These are phyloP conservation scores for Thermochaetoides dissita DNA, from an alignment of 2,329 filamentous ascomycete species.

Conservation along the genomic window DNA sequence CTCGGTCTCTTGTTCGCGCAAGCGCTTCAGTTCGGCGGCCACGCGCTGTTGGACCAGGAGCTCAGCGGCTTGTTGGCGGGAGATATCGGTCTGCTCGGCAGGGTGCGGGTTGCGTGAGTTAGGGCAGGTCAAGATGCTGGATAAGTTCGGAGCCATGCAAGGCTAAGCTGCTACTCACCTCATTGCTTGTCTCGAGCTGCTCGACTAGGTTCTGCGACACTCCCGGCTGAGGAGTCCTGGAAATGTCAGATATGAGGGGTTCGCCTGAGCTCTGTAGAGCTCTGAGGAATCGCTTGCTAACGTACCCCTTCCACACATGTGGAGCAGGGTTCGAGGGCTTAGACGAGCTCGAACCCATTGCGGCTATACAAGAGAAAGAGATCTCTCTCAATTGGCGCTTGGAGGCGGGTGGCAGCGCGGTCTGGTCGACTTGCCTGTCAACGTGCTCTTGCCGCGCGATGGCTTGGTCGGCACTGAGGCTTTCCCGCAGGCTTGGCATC, in stretches of 20 bases:
- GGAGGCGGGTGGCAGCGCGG: constrained; percentile 3
- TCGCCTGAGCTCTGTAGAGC: neutral
- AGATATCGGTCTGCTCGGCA: constrained; percentile 61
- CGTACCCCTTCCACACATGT: constrained; percentile 44
- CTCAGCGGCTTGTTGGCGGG: constrained; percentile 70
- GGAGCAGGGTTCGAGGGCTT: constrained; percentile 32
- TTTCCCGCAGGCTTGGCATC: constrained; percentile 10
- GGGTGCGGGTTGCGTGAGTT: neutral
- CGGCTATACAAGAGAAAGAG: constrained; percentile 12
- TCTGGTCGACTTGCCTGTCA: constrained; percentile 5
- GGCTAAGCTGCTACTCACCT: constrained; percentile 38
- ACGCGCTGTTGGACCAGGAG: constrained; percentile 81
- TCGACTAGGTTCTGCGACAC: constrained; percentile 73
- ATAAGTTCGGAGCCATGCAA: neutral
- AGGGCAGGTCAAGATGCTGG: neutral
- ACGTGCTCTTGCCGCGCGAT: neutral
- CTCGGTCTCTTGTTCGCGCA: constrained; percentile 56
- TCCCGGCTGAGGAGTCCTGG: constrained; percentile 31
- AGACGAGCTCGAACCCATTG: constrained; percentile 44
- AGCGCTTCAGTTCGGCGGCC: constrained; percentile 66
- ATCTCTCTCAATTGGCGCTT: constrained; percentile 16
- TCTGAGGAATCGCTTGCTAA: constrained; percentile 8
- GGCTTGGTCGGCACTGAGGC: constrained; percentile 3
- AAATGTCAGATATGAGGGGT: constrained; percentile 5
- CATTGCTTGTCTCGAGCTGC: constrained; percentile 67